These are phyloP conservation scores for Hypoxylon fragiforme DNA, from an alignment of 495 filamentous ascomycete species.

Conservation along the genomic window DNA sequence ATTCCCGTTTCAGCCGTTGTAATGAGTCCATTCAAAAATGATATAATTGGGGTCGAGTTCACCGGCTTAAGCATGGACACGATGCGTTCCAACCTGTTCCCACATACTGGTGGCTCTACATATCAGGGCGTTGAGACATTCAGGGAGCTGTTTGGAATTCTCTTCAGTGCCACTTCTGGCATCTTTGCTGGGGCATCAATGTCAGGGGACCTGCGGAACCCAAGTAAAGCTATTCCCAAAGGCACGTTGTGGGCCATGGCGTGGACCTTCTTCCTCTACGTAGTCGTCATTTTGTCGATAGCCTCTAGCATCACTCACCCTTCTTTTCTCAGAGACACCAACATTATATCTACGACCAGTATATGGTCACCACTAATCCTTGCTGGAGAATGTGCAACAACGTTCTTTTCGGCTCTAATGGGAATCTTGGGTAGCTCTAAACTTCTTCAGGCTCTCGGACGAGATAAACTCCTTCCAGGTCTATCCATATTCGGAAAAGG, in stretches of 20 bases:
- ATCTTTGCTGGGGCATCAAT: conserved; percentile 81
- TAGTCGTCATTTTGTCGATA: conserved; percentile 78
- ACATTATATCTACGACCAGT: conserved; percentile 79
- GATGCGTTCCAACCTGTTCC: conserved; percentile 70
- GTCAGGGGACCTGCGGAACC: conserved; percentile 83
- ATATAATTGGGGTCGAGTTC: conserved; percentile 66
- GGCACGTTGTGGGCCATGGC: conserved; percentile 78
- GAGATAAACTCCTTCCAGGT: conserved; percentile 79
- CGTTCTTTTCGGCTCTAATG: conserved; percentile 85
- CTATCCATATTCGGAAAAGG: conserved; percentile 76
- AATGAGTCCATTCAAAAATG: conserved; percentile 65
- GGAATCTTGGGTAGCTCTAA: conserved; percentile 88
- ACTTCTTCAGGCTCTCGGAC: conserved; percentile 79
- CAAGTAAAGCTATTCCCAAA: conserved; percentile 81
- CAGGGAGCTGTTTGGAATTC: conserved; percentile 81
- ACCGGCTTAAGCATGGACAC: conserved; percentile 74
- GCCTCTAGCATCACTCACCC: conserved; percentile 74
- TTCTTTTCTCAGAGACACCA: conserved; percentile 74
- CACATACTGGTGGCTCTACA: conserved; percentile 43
- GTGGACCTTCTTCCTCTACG: conserved; percentile 75
- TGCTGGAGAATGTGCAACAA: conserved; percentile 78
- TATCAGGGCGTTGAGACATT: conserved; percentile 71
- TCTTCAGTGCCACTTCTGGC: conserved; percentile 79
- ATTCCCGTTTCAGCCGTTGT: conserved; percentile 77
- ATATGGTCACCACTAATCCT: conserved; percentile 72